These are phyloP conservation scores for Chamaecyparis obtusa DNA, from an alignment of 75 land plant species.

Conservation along the genomic window DNA sequence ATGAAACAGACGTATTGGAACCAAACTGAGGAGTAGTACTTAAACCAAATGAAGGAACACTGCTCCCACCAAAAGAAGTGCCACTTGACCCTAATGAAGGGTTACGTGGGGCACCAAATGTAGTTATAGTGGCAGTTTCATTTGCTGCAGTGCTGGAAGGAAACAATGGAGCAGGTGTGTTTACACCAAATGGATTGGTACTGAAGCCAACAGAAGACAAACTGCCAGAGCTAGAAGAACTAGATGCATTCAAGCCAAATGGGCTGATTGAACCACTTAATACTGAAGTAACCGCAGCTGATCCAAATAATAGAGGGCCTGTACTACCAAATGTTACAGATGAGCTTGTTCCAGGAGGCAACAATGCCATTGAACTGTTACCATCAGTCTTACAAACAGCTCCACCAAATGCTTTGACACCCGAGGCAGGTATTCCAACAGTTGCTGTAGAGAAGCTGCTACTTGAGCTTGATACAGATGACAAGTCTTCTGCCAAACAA, in stretches of 20 bases:
- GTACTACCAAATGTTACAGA: not conserved
- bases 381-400: not conserved
- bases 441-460: not conserved
- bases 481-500: not conserved
- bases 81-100: not conserved
- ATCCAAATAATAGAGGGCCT: not conserved
- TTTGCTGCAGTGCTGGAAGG: not conserved
- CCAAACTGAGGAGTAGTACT: not conserved
- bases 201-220: constrained; percentile 3
- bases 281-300: not conserved
- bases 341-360: not conserved
- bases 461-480: not conserved
- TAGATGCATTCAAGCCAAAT: not conserved
- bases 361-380: not conserved
- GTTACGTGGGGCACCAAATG: not conserved
- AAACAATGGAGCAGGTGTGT: not conserved
- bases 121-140: not conserved
- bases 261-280: not conserved
- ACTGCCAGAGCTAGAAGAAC: not conserved
- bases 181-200: not conserved
- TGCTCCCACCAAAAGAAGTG: not conserved
- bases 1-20: not conserved
- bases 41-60: not conserved
- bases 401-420: not conserved
- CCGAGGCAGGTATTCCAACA: not conserved